These are phyloP conservation scores for Diaporthe nobilis DNA, from an alignment of 2,329 filamentous ascomycete genomes.

Conservation along the genomic window DNA sequence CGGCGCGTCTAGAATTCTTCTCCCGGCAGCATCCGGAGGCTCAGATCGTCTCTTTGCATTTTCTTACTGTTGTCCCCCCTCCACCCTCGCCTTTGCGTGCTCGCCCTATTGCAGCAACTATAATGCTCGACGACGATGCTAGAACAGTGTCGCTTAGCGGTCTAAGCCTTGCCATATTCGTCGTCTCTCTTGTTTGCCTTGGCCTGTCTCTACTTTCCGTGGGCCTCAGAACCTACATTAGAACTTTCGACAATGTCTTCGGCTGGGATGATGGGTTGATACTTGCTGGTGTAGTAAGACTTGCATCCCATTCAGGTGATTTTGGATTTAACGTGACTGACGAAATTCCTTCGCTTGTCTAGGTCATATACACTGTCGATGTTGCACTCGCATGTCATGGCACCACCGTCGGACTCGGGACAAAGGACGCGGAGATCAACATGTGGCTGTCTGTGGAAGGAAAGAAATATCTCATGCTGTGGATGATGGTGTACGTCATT, in stretches of 20 bases:
- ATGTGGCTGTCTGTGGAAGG: conserved; percentile 37
- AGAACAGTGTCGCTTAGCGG: conserved; percentile 23
- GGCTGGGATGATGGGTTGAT: conserved; percentile 37
- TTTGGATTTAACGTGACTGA: neutral
- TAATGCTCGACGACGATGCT: conserved; percentile 11
- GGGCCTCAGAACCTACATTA: conserved; percentile 41
- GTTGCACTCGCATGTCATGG: conserved; percentile 44
- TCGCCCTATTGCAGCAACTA: neutral
- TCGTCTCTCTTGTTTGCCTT: conserved; percentile 43
- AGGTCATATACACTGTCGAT: conserved; percentile 42
- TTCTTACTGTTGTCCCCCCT: neutral
- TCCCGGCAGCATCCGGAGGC: neutral
- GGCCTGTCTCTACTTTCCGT: conserved; percentile 42
- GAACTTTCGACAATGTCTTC: conserved; percentile 33
- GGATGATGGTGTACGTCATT: conserved; percentile 45
- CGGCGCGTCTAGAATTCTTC: conserved; percentile 6
- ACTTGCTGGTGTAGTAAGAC: conserved; percentile 25
- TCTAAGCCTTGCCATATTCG: conserved; percentile 41
- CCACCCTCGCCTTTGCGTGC: conserved; percentile 3
- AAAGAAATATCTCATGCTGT: conserved; percentile 44
- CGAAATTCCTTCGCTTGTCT: too few species aligned
- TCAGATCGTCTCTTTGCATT: neutral
- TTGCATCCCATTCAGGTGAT: neutral
- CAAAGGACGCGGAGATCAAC: conserved; percentile 41
- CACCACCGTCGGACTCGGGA: conserved; percentile 43